Evolutionary conservation across 2,329 filamentous ascomycete genomes (phyloP).

Genomic region (Annulohypoxylon truncatum): DNA sequence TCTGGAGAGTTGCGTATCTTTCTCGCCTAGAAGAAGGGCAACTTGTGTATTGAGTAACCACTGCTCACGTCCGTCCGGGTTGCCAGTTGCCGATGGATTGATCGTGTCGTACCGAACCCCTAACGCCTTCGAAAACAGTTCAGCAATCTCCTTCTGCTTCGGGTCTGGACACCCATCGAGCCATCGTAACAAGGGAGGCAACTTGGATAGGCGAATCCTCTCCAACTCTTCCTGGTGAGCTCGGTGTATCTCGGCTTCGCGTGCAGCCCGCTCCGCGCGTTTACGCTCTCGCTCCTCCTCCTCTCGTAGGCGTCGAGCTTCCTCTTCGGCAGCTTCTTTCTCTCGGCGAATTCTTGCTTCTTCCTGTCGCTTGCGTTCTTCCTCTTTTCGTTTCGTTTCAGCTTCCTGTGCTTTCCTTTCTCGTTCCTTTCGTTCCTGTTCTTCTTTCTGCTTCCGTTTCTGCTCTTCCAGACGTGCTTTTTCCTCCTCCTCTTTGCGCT

Average conservation of each 20-base stretch:
- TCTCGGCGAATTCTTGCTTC: slow-evolving; percentile 49
- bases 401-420: slow-evolving; percentile 48
- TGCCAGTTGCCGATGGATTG: slow-evolving; percentile 62
- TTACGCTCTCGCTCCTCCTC: slow-evolving; percentile 62
- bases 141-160: slow-evolving; percentile 61
- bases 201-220: slow-evolving; percentile 63
- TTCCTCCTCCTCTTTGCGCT: slow-evolving; percentile 51
- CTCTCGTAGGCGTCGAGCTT: slow-evolving; percentile 59
- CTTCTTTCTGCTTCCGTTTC: slow-evolving; percentile 42
- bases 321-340: slow-evolving; percentile 50
- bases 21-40: slow-evolving; percentile 72
- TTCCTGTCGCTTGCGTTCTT: slow-evolving; percentile 51
- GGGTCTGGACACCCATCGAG: slow-evolving; percentile 65
- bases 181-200: slow-evolving; percentile 72
- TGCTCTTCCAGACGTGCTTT: slow-evolving; percentile 41
- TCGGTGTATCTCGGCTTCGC: slow-evolving; percentile 64
- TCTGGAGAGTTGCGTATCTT: slow-evolving; percentile 69
- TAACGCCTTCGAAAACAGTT: slow-evolving; percentile 67
- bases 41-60: slow-evolving; percentile 75
- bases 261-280: slow-evolving; percentile 58
- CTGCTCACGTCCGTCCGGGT: slow-evolving; percentile 69
- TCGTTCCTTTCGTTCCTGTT: slow-evolving; percentile 46
- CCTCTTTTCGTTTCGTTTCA: slow-evolving; percentile 51
- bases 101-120: slow-evolving; percentile 75
- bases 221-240: slow-evolving; percentile 68